A percentile compares a stretch with the other conserved stretches of the same genome.
Evolutionary conservation across 2,329 filamentous ascomycete genomes (phyloP).

Genomic region (Coleophoma crateriformis): DNA sequence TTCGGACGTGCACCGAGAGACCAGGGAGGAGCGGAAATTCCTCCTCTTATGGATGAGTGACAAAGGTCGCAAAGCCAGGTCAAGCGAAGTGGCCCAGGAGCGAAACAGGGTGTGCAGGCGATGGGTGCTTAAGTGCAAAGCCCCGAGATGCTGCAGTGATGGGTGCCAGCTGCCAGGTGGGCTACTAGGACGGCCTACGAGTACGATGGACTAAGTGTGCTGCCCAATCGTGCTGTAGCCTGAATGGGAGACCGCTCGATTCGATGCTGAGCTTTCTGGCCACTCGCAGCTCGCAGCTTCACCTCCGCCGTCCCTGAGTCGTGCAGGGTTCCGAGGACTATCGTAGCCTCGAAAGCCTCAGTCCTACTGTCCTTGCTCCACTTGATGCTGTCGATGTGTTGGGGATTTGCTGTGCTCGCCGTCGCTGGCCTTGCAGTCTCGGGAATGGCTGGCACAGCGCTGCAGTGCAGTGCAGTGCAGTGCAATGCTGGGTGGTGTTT

Average conservation of each 20-base stretch:
- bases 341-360: background rate
- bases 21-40: conserved; percentile 8
- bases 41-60: conserved; percentile 8
- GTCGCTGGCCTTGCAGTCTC: no score
- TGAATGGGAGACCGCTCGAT: background rate
- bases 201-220: background rate
- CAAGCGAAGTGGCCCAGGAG: background rate
- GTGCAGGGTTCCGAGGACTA: background rate
- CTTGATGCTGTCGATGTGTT: background rate
- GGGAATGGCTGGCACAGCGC: no score
- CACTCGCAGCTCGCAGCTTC: background rate
- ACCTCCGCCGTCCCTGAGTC: background rate
- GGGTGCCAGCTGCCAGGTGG: background rate
- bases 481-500: no score
- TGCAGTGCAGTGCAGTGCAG: no score
- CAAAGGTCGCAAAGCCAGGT: background rate
- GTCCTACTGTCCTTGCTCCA: background rate
- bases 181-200: no score
- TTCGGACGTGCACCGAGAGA: conserved; percentile 11
- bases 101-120: background rate
- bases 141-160: background rate
- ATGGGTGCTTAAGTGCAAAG: background rate
- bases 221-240: background rate
- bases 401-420: background rate
- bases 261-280: background rate